These are phyloP conservation scores for Prinsepia uniflora DNA, from an alignment of 306 rosid genomes.

Conservation along the genomic window DNA sequence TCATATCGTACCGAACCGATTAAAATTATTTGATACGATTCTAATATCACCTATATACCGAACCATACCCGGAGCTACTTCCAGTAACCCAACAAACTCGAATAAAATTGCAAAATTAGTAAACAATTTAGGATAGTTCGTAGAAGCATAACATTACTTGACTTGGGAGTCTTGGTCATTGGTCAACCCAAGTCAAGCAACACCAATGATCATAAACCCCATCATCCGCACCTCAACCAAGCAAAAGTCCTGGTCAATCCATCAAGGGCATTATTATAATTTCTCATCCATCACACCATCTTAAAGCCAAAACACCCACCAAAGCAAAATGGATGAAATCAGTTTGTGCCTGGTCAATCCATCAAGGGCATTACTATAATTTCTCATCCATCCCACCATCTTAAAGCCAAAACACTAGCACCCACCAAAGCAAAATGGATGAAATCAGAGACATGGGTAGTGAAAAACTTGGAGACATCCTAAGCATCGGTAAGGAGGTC, in stretches of 20 bases:
- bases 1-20: too few species aligned
- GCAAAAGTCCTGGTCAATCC: neutral
- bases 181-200: neutral
- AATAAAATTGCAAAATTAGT: too few species aligned
- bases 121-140: neutral
- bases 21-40: too few species aligned
- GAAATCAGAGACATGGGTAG: slow-evolving; percentile 33
- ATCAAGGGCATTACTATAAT: neutral
- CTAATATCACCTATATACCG: too few species aligned
- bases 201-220: neutral
- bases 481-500: slow-evolving; percentile 35
- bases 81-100: too few species aligned
- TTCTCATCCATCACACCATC: neutral
- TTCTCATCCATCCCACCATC: neutral
- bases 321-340: neutral
- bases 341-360: neutral
- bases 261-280: neutral
- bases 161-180: neutral
- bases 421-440: too few species aligned
- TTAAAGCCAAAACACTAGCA: neutral
- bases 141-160: neutral
- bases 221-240: neutral
- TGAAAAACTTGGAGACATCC: slow-evolving; percentile 29
- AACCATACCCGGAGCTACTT: too few species aligned
- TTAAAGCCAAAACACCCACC: neutral